Evolutionary conservation across 208 protist species (phyloP).

Genomic region (Crithidia bombi): DNA sequence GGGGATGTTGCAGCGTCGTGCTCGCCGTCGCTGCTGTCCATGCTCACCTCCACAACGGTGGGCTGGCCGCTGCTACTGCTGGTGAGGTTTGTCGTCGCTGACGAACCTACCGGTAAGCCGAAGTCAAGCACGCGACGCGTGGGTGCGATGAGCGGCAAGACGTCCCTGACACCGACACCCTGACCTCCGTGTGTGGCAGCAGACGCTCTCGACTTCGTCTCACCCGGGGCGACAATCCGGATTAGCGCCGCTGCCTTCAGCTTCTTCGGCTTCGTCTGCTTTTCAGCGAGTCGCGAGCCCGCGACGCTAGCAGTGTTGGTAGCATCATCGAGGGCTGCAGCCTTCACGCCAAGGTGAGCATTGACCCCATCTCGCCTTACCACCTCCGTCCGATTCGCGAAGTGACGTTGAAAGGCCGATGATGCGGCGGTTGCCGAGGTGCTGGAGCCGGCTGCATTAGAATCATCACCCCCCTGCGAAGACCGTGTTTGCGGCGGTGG

Average conservation of each 20-base stretch:
- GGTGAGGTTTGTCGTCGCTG: background rate
- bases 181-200: background rate
- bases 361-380: constrained; percentile 65
- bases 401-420: constrained; percentile 67
- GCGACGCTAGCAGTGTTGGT: too few species aligned
- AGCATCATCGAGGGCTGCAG: too few species aligned
- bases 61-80: background rate
- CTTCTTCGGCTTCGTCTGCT: background rate
- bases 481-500: constrained; percentile 21
- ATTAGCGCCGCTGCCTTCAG: background rate
- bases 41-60: background rate
- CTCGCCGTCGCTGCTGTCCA: background rate
- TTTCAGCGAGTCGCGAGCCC: too few species aligned
- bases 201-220: background rate
- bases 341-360: constrained; percentile 35
- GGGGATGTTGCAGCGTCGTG: background rate
- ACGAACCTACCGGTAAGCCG: too few species aligned
- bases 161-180: too few species aligned
- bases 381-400: constrained; percentile 56
- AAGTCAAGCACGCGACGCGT: too few species aligned
- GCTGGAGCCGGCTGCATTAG: constrained; percentile 1
- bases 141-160: too few species aligned
- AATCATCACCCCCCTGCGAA: background rate
- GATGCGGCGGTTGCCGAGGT: background rate
- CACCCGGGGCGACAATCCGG: constrained; percentile 2